Evolutionary conservation across 163 green algal genomes (phyloP).

Genomic region (Scenedesmus sp.): DNA sequence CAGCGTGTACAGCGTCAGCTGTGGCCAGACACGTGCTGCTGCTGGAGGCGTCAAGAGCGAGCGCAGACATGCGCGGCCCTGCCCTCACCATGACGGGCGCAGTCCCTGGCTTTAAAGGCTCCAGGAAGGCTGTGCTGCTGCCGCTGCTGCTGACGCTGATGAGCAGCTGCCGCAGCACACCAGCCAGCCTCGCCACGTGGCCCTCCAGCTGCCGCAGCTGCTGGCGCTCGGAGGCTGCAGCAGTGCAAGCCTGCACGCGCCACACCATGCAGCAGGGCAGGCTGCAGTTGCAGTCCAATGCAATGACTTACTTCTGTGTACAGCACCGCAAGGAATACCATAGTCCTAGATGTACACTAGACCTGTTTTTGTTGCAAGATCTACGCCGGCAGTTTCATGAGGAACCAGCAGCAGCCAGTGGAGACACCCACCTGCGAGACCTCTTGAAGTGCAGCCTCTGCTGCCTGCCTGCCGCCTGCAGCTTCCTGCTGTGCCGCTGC

Average conservation of each 20-base stretch:
- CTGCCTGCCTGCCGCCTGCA: background rate
- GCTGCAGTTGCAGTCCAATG: background rate
- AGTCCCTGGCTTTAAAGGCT: background rate
- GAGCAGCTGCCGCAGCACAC: conserved; percentile 43
- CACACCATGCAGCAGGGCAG: background rate
- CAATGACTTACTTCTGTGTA: no score
- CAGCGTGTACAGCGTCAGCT: background rate
- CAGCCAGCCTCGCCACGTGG: conserved; percentile 19
- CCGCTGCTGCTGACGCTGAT: conserved; percentile 26
- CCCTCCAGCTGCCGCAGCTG: conserved; percentile 33
- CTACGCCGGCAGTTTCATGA: background rate
- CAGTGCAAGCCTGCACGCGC: background rate
- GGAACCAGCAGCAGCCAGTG: background rate
- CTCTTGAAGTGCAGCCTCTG: conserved; percentile 6
- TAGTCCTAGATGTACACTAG: background rate
- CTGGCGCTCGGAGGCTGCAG: conserved; percentile 4
- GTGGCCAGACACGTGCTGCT: background rate
- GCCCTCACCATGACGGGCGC: conserved; percentile 23
- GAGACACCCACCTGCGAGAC: background rate
- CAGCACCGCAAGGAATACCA: no score
- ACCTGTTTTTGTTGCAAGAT: background rate
- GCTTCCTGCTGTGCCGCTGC: conserved; percentile 21
- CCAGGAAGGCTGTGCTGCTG: background rate
- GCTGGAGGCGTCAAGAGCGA: background rate
- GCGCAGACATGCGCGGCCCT: background rate